Base-by-base conservation (phyloP, 495 filamentous ascomycete genomes). In the Thermochaetoides thermophila region DNA sequence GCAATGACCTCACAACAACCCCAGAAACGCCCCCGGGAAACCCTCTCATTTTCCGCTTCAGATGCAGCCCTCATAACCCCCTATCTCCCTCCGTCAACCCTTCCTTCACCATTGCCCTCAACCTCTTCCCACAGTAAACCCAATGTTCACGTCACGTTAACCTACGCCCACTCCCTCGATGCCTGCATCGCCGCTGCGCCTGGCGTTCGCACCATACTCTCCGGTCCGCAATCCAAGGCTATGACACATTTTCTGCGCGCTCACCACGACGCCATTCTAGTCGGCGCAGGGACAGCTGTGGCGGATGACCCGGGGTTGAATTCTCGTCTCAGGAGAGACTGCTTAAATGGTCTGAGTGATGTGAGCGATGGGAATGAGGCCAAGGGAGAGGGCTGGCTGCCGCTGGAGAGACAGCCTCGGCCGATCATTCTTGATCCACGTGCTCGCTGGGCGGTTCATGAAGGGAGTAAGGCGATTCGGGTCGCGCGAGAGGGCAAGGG, bases 221-320 rank as follows among this genome's bases (percentile, higher is more conserved):
- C 86, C 5, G 84, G 85, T 17, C 71, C 74, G 1, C 63, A 74
- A 42, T 76, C 83, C 10, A 94, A 93, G 52, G 66, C 78, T 32
- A 84, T 96, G 78, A 94, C 86, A 1, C 86, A 96, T 52, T 84
- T 78, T 52, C 67, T 96, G 12, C 79, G 86, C 35, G 73, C 73
- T 5, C 68, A 66, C 9, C 85, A 96, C 55, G 74, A 82, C 40
- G 84, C 81, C 10, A 91, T 96, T 34, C 61, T 87, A 8, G 62
- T 96, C 15, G 86, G 86, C 7, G 77, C 80, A 6, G 77, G 79
- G 4, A 96, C 86, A 10, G 83, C 82, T 12, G 60, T 80, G 27
- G 74, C 78, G 9, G 86, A 96, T 44, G 76, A 96, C 44, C 87
- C 86, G 2, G 73, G 71, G 5, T 58, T 96, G 27, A 93, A 91